These are phyloP conservation scores for Suhomyces wounanorum DNA, from an alignment of 1,139 yeast species.

Conservation along the genomic window DNA sequence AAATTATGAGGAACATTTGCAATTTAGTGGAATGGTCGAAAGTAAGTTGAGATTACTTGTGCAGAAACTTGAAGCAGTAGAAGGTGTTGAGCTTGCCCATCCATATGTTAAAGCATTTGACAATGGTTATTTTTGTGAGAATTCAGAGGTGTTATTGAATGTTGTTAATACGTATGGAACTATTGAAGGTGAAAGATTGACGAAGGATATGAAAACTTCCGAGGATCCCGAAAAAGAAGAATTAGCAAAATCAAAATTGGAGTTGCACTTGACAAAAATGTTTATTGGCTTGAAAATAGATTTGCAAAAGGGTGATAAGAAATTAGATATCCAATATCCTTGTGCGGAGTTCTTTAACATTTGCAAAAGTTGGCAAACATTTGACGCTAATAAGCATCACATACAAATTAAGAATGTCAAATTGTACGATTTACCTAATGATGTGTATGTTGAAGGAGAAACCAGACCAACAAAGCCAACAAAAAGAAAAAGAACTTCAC, in stretches of 20 bases:
- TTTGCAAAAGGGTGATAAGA: conserved; percentile 51
- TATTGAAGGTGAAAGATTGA: conserved; percentile 28
- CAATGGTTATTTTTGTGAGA: conserved; percentile 52
- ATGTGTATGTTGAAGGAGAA: conserved; percentile 82
- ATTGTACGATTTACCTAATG: conserved; percentile 77
- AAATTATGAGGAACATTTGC: conserved; percentile 74
- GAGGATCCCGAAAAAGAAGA: neutral
- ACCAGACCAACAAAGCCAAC: conserved; percentile 59
- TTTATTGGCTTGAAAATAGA: conserved; percentile 78
- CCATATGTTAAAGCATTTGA: conserved; percentile 84
- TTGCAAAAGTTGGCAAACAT: conserved; percentile 73
- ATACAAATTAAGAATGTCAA: conserved; percentile 77
- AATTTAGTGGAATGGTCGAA: conserved; percentile 93
- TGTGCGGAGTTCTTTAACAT: conserved; percentile 84
- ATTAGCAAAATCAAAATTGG: conserved; percentile 12
- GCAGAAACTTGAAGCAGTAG: conserved; percentile 73
- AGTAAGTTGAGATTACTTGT: conserved; percentile 81
- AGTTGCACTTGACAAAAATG: conserved; percentile 72
- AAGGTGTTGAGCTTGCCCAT: conserved; percentile 81
- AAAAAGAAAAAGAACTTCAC: conserved; percentile 30
- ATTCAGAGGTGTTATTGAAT: conserved; percentile 51
- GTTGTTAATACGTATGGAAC: conserved; percentile 60
- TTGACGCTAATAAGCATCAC: conserved; percentile 59
- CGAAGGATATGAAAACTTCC: too few species aligned
- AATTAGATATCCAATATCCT: conserved; percentile 86